Evolutionary conservation across 1,284 basidiomycete species (phyloP).

Genomic region (Ganoderma boninense): DNA sequence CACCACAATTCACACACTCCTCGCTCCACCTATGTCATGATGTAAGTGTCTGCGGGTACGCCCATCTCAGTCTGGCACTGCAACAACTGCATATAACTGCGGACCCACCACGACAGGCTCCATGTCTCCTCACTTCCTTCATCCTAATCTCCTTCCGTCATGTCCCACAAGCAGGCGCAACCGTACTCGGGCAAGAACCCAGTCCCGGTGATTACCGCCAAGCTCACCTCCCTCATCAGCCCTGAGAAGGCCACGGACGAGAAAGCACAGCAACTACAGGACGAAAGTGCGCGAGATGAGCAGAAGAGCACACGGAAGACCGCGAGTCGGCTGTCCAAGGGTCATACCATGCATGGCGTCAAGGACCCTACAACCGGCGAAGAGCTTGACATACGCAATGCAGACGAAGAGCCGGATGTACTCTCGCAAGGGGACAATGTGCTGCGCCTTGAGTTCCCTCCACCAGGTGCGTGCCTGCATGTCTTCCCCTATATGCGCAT

Average conservation of each 20-base stretch:
- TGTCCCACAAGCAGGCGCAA: constrained; percentile 41
- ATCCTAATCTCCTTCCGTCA: constrained; percentile 14
- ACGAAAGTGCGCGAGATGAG: constrained; percentile 35
- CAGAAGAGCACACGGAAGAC: constrained; percentile 42
- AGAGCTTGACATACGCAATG: constrained; percentile 43
- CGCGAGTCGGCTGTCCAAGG: constrained; percentile 38
- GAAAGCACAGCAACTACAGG: constrained; percentile 42
- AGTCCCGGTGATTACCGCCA: constrained; percentile 42
- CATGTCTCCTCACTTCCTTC: neutral
- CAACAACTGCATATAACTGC: neutral
- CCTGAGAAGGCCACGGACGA: constrained; percentile 43
- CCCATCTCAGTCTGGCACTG: neutral
- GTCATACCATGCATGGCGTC: constrained; percentile 38
- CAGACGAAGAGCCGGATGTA: constrained; percentile 39
- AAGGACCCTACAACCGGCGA: constrained; percentile 44
- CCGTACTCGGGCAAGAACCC: constrained; percentile 47
- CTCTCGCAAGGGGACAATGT: constrained; percentile 41
- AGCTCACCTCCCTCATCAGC: constrained; percentile 41
- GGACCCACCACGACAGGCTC: neutral
- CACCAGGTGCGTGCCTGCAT: constrained; percentile 37
- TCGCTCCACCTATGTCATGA: neutral
- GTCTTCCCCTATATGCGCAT: neutral
- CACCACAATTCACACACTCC: neutral
- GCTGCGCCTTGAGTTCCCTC: constrained; percentile 41
- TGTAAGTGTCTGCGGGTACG: neutral